These are phyloP conservation scores for Lithospermum erythrorhizon DNA, from an alignment of 257 asterid species.

Conservation along the genomic window DNA sequence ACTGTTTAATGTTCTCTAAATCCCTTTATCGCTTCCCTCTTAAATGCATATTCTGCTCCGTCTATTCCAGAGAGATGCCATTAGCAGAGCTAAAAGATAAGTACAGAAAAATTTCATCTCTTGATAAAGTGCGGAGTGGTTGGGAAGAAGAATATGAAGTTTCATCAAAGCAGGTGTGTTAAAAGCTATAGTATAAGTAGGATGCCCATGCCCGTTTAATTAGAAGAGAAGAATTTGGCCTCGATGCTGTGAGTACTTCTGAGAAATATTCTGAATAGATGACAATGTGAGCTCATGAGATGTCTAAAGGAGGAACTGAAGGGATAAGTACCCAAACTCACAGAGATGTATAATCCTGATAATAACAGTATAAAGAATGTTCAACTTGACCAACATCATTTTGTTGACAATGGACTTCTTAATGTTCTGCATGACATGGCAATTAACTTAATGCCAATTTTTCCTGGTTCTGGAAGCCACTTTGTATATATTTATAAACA, in stretches of 20 bases:
- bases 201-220: neutral
- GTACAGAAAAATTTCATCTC: slow-evolving; percentile 53
- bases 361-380: neutral
- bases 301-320: neutral
- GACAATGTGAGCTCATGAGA: no score
- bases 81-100: slow-evolving; percentile 72
- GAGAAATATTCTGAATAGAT: no score
- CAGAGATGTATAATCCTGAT: neutral
- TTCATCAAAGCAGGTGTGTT: slow-evolving; percentile 73
- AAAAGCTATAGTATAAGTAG: neutral
- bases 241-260: no score
- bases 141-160: slow-evolving; percentile 79
- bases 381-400: neutral
- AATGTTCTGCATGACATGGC: no score
- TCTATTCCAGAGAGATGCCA: slow-evolving; percentile 81
- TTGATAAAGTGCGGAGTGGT: slow-evolving; percentile 66
- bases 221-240: neutral
- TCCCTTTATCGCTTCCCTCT: neutral
- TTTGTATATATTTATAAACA: no score
- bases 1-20: neutral
- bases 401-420: no score
- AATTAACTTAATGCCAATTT: no score
- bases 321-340: neutral
- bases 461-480: no score
- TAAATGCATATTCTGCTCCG: slow-evolving; percentile 7